A percentile compares a stretch with the other conserved stretches of the same genome.
Conservation (phyloP, 768 basidiomycete genomes). For the Cystobasidium ongulense region DNA sequence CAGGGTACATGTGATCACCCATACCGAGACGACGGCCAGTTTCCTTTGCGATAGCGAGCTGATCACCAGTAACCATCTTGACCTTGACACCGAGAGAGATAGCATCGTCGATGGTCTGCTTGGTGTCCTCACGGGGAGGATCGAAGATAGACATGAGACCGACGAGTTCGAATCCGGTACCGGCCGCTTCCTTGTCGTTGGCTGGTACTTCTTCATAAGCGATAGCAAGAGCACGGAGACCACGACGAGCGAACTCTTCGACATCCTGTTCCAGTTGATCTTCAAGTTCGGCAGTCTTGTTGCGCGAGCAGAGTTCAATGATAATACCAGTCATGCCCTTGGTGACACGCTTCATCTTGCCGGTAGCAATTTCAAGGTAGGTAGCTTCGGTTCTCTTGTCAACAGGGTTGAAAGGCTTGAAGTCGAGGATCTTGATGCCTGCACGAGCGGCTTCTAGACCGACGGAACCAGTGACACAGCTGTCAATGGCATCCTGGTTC, state of each 20-base stretch:
- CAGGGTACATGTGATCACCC: constrained; percentile 98
- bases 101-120: constrained; percentile 97
- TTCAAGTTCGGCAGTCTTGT: constrained; percentile 91
- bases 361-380: constrained; percentile 85
- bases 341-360: constrained; percentile 94
- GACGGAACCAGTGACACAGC: constrained; percentile 67
- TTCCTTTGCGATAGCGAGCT: constrained; percentile 98
- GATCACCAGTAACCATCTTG: constrained; percentile 99
- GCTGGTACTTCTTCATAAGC: constrained; percentile 87
- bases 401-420: constrained; percentile 99
- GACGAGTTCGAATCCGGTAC: constrained; percentile 93
- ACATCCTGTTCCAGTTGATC: constrained; percentile 86
- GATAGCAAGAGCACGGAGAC: constrained; percentile 93
- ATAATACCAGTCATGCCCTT: constrained; percentile 99
- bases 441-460: constrained; percentile 66
- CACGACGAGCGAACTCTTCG: constrained; percentile 88
- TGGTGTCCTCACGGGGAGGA: constrained; percentile 94
- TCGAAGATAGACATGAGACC: constrained; percentile 97
- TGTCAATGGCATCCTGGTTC: constrained; percentile 97
- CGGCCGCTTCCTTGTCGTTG: constrained; percentile 71
- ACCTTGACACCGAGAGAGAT: constrained; percentile 90
- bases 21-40: constrained; percentile 95
- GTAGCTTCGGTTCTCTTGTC: constrained; percentile 99
- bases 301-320: constrained; percentile 91
- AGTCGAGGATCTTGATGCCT: constrained; percentile 92